phyloP scores from a whole-genome alignment of 192 early-diverging fungal species.

The Diversispora epigaea region DNA sequence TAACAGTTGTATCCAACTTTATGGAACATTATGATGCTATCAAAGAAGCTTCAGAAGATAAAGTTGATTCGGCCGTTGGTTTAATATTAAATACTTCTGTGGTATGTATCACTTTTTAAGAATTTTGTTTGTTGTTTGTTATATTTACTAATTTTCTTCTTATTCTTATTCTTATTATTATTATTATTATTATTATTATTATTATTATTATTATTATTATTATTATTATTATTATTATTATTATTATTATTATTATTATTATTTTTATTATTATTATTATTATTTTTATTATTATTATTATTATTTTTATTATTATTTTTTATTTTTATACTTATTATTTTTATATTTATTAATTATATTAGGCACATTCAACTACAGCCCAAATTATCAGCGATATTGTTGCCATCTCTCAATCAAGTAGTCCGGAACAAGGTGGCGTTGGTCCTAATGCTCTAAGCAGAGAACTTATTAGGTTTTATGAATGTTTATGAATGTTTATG shows the following conservation, averaged over 20 bases:
- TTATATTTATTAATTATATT: neutral
- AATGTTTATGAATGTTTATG: no score
- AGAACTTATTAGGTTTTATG: slow-evolving; percentile 51
- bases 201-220: no score
- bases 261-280: neutral
- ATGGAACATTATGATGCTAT: slow-evolving; percentile 79
- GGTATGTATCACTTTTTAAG: slow-evolving; percentile 1
- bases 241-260: neutral
- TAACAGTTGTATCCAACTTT: slow-evolving; percentile 51
- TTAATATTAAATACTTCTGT: slow-evolving; percentile 23
- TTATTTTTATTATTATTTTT: no score
- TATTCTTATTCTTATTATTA: no score
- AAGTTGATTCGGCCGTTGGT: slow-evolving; percentile 64
- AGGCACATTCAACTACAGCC: slow-evolving; percentile 76
- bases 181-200: no score
- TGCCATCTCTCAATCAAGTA: slow-evolving; percentile 72
- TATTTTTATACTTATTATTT: neutral
- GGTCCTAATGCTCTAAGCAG: slow-evolving; percentile 65
- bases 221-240: neutral
- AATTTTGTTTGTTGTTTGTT: neutral
- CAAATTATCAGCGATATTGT: slow-evolving; percentile 84
- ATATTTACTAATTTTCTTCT: no score
- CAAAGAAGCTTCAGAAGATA: slow-evolving; percentile 70
- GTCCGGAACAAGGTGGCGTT: slow-evolving; percentile 62
- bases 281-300: neutral